These are phyloP conservation scores for Protea cynaroides DNA, from an alignment of 164 flowering plant genomes.

Conservation along the genomic window DNA sequence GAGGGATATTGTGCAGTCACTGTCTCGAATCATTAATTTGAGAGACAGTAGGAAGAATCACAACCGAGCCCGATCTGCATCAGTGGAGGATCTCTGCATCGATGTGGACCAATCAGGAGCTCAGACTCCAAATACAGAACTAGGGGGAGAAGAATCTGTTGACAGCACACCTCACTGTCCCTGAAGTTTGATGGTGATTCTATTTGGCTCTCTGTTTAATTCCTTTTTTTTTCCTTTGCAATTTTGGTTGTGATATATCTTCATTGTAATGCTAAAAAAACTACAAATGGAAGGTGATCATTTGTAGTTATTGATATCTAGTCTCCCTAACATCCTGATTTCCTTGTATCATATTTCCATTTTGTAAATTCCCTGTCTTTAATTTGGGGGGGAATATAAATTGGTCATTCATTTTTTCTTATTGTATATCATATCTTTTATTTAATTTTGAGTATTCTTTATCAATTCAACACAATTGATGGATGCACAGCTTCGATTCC, in stretches of 20 bases:
- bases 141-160: conserved; percentile 50
- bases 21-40: conserved; percentile 46
- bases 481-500: too few species aligned
- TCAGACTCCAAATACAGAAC: conserved; percentile 28
- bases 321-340: conserved; percentile 7
- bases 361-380: conserved; percentile 4
- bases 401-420: conserved; percentile 1
- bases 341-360: conserved; percentile 13
- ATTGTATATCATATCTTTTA: background rate
- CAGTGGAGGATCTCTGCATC: conserved; percentile 44
- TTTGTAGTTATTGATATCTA: background rate
- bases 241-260: conserved; percentile 6
- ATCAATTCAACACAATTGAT: too few species aligned
- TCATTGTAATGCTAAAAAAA: background rate
- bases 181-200: conserved; percentile 27
- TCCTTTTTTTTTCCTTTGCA: background rate
- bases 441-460: background rate
- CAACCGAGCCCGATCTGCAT: conserved; percentile 29
- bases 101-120: conserved; percentile 42
- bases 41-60: conserved; percentile 49
- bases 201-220: background rate
- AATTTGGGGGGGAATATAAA: background rate
- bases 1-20: conserved; percentile 79
- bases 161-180: conserved; percentile 42
- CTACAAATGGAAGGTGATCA: background rate